Percentiles rank a stretch among this genome's conserved stretches.
phyloP scores from a whole-genome alignment of 768 basidiomycete species.

The Tephrocybe sp. region DNA sequence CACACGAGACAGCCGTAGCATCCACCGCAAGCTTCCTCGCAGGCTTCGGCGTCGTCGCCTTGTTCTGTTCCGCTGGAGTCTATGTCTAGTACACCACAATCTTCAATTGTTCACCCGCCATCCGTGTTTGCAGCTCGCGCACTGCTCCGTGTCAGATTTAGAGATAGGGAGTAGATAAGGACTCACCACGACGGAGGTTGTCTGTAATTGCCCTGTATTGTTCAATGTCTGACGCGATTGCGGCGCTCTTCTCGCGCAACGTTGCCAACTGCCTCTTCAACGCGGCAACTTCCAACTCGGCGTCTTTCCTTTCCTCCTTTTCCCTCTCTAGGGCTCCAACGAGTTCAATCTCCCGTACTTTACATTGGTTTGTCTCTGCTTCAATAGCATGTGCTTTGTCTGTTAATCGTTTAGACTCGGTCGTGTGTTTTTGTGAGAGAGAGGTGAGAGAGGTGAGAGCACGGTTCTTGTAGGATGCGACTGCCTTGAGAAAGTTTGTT shows the following conservation, averaged over 20 bases:
- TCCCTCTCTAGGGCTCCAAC: constrained; percentile 71
- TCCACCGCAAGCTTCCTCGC: constrained; percentile 73
- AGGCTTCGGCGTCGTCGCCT: constrained; percentile 85
- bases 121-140: constrained; percentile 70
- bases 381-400: constrained; percentile 67
- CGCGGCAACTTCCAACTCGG: constrained; percentile 55
- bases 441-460: constrained; percentile 70
- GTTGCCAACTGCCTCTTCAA: constrained; percentile 67
- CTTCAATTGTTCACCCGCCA: constrained; percentile 78
- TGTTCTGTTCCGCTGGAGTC: constrained; percentile 85
- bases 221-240: constrained; percentile 69
- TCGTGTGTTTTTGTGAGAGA: constrained; percentile 56
- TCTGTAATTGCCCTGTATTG: constrained; percentile 61
- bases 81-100: constrained; percentile 56
- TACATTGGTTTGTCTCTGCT: constrained; percentile 70
- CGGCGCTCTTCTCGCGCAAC: constrained; percentile 54
- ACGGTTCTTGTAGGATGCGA: constrained; percentile 68
- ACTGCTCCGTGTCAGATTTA: constrained; percentile 39
- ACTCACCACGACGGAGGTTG: constrained; percentile 64
- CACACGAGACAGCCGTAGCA: constrained; percentile 70
- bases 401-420: constrained; percentile 57
- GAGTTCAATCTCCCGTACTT: constrained; percentile 75
- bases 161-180: not conserved
- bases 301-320: constrained; percentile 70
- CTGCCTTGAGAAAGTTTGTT: constrained; percentile 64